These are phyloP conservation scores for Acorus gramineus DNA, from an alignment of 106 monocot species.

Conservation along the genomic window DNA sequence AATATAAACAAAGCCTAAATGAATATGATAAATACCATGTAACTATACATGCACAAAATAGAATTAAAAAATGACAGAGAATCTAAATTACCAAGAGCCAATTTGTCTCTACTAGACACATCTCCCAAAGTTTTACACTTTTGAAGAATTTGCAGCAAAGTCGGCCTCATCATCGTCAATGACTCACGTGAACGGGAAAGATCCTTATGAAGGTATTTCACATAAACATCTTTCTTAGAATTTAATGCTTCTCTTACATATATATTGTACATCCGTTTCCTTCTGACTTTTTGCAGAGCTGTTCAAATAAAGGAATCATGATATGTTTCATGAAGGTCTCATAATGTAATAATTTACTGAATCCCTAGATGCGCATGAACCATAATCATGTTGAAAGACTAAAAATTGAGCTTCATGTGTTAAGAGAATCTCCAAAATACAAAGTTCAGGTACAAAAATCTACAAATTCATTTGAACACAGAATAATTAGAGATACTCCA, in stretches of 20 bases:
- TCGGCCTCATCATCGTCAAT: conserved; percentile 53
- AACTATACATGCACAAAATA: background rate
- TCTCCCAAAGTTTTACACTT: conserved; percentile 68
- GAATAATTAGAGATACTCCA: too few species aligned
- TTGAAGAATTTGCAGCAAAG: conserved; percentile 74
- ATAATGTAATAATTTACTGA: too few species aligned
- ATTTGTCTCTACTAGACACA: conserved; percentile 25
- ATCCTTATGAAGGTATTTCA: conserved; percentile 22
- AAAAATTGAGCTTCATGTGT: too few species aligned
- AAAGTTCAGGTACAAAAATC: too few species aligned
- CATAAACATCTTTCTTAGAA: conserved; percentile 41
- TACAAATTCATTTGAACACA: too few species aligned
- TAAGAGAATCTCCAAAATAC: too few species aligned
- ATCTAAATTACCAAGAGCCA: conserved; percentile 22
- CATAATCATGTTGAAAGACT: too few species aligned
- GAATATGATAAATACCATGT: too few species aligned
- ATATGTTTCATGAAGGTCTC: background rate
- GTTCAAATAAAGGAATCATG: conserved; percentile 24
- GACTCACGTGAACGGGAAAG: conserved; percentile 12
- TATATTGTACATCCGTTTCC: conserved; percentile 46
- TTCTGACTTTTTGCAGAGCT: conserved; percentile 38
- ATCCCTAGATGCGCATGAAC: too few species aligned
- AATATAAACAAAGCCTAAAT: too few species aligned
- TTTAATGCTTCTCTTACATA: conserved; percentile 62
- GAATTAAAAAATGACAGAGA: background rate